Base-by-base conservation (phyloP, 2,329 filamentous ascomycete species). In the Sordariomycetes sp. region DNA sequence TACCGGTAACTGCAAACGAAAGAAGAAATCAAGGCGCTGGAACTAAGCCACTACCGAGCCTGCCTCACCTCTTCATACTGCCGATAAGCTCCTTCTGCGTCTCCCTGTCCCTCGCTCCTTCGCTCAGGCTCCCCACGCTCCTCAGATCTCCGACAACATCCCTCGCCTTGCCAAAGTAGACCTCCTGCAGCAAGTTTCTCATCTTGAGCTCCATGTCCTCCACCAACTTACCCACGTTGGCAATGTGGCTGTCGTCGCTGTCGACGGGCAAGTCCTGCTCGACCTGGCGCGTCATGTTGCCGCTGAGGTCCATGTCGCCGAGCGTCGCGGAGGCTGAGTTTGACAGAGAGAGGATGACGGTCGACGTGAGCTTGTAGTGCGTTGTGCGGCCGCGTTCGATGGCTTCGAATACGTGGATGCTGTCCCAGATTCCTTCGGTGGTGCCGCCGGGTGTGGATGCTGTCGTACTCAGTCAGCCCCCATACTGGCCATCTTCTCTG, bases 171-270 rank as follows among this genome's bases (percentile, higher is more conserved):
- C 92, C 92, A 63, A 98, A 98, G 66, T 98, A 98, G 32, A 98
- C 92, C 63, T 98, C 92, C 69, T 98, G 90, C 57, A 98, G 67
- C 59, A 96, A 61, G 61, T 98, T 98, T 45, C 92, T 78, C 92
- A 98, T 96, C 72, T 95, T 94, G 57, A 95, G 77, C 66, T 98
- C 92, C 92, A 98, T 96, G 59, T 98, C 92, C 69, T 98, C 92
- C 34, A 98, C 88, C 54, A 98, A 71, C 43, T 81, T 74, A 38
- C 92, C 92, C 40, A 96, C 86, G 61, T 98, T 98, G 48, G 84
- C 85, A 48, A 98, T 92, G 67, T 98, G 92, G 58, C 83, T 86
- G 46, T 83, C 82, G 59, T 96, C 90, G 50, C 81, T 82, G 47
- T 94, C 86, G 24, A 95, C 85, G 8, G 85, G 77, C 55, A 94